Base-by-base conservation (phyloP, 495 filamentous ascomycete species). In the Penicillium waksmanii region DNA sequence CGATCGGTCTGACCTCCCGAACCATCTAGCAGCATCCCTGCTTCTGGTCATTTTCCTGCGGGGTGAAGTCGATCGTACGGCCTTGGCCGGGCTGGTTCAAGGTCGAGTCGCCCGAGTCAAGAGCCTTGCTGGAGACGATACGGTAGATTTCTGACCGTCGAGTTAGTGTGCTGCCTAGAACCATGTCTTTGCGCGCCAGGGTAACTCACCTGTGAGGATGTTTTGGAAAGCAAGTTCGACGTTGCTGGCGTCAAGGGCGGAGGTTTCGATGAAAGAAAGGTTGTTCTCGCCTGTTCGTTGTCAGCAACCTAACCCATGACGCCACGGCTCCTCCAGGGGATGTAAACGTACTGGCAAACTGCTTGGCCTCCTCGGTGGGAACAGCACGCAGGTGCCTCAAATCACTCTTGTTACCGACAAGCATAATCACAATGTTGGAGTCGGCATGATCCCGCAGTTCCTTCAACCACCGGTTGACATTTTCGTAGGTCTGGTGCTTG, bases 341-440 rank as follows among this genome's bases (percentile, higher is more conserved):
- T 9, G n/a, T 8, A 27, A 56, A 77, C 92, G 60, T 81, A 98
- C 96, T 96, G 47, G 96, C 95, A 87, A 99, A 98, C 64, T 89
- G 82, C 82, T 98, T 99, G 64, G 94, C 95, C 76, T 98, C 96
- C 69, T 99, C 96, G 56, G 96, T 99, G 55, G 96, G 93, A 54
- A 99, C 96, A 57, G 96, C 96, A 72, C 96, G 85, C 74, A 99
- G 82, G 80, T 99, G 96, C 78, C 93, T 88, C 85, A 97, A 88
- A 96, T 99, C 96, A 73, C 94, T 98, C 89, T 99, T 99, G 85
- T 99, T 99, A 65, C 96, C 96, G 52, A 98, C 96, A 67, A 99
- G 80, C 95, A 99, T 98, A 75, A 99, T 99, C 59, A 99, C 96
- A 61, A 99, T 99, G 81, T 99, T 99, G 63, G 91, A 91, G 72